Conservation (phyloP, 257 asterid genomes). For the Solanum peruvianum region DNA sequence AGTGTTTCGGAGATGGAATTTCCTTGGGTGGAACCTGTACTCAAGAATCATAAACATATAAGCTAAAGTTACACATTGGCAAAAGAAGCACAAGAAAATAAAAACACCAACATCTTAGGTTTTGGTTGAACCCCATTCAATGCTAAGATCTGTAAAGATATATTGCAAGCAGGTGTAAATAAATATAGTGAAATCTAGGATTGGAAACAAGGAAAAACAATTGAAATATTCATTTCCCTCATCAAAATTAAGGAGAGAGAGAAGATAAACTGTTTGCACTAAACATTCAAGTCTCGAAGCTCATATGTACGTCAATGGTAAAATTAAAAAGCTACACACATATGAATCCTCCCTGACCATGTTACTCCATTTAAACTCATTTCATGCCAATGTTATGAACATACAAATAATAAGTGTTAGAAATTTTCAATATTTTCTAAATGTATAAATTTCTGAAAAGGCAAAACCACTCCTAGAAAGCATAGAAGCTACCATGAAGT, state of each 20-base stretch:
- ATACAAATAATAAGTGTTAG: background rate
- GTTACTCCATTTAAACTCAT: background rate
- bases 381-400: background rate
- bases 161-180: background rate
- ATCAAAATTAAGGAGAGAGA: background rate
- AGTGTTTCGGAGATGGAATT: conserved; percentile 67
- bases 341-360: background rate
- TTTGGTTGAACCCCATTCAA: background rate
- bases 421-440: background rate
- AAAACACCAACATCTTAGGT: background rate
- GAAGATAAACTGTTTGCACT: background rate
- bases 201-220: background rate
- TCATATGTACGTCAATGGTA: background rate
- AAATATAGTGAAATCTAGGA: background rate
- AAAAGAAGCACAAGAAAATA: background rate
- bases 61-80: background rate
- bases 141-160: background rate
- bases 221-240: background rate
- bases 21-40: conserved; percentile 81
- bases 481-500: background rate
- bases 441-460: background rate
- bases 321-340: background rate
- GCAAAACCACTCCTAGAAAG: background rate
- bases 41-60: background rate
- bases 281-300: background rate